Conservation (phyloP, 2,329 filamentous ascomycete species). For the Cladophialophora yegresii region DNA sequence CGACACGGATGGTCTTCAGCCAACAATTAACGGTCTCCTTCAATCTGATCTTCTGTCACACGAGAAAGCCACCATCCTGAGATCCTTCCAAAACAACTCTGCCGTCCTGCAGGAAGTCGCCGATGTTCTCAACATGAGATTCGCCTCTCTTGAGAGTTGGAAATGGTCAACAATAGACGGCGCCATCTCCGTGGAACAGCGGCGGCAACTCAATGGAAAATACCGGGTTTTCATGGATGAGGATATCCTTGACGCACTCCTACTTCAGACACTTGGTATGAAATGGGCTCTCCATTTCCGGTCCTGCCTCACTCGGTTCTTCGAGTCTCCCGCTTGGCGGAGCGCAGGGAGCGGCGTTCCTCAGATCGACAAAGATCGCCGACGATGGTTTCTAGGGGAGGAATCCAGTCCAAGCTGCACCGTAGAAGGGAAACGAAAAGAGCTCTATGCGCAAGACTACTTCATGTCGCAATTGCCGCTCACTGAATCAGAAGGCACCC, state of each 20-base stretch:
- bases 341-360: constrained; percentile 41
- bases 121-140: constrained; percentile 60
- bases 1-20: constrained; percentile 46
- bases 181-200: constrained; percentile 51
- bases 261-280: constrained; percentile 58
- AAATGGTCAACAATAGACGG: constrained; percentile 48
- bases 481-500: constrained; percentile 43
- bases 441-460: constrained; percentile 50
- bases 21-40: constrained; percentile 54
- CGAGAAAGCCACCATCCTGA: constrained; percentile 54
- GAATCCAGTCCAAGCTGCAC: constrained; percentile 26
- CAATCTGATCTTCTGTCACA: constrained; percentile 55
- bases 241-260: constrained; percentile 58
- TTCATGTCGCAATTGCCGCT: constrained; percentile 60
- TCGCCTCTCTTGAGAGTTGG: constrained; percentile 56
- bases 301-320: constrained; percentile 43
- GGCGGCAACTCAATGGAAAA: constrained; percentile 58
- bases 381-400: constrained; percentile 49
- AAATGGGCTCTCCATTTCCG: constrained; percentile 56
- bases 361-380: constrained; percentile 46
- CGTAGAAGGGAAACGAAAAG: constrained; percentile 42
- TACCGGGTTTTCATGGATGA: constrained; percentile 63
- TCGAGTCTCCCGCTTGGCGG: constrained; percentile 48
- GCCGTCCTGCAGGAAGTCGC: constrained; percentile 56
- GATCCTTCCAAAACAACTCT: constrained; percentile 54